Evolutionary conservation across 2,329 filamentous ascomycete species (phyloP), one percentile per base, ranked within the genome.

Genomic region (Tolypocladium nubicola): DNA sequence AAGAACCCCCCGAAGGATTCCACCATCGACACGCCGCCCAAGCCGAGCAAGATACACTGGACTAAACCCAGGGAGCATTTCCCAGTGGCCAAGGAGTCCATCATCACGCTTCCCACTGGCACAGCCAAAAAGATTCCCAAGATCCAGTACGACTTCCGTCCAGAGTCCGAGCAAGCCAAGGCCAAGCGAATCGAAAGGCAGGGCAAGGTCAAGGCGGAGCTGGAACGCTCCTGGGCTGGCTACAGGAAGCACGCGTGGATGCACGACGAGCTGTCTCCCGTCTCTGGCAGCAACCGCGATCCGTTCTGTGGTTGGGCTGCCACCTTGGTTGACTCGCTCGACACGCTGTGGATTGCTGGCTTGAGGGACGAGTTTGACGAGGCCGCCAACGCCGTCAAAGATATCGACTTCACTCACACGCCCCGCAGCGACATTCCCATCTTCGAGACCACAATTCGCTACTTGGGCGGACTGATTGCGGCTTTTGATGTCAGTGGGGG

Each of bases 271-370:
- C 73, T 97, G 19, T 80, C 75, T 50, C 94, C 94, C 2, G 76
- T 93, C 11, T 81, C 83, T 37, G 85, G 85, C 55, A 75, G 74
- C 16, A 83, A 77, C 61, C 82, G 83, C 21, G 88, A 97, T 67
- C 89, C 90, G 0, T 97, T 97, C 71, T 93, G 90, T 67, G 90
- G 88, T 54, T 96, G 91, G 91, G 89, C 89, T 21, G 91, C 91
- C 19, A 95, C 91, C 0, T 70, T 96, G 60, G 88, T 96, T 6
- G 91, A 96, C 74, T 77, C 83, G 1, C 74, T 93, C 55, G 90
- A 96, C 67, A 92, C 90, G 0, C 76, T 96, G 3, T 95, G 89
- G 88, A 92, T 96, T 63, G 91, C 93, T 81, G 89, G 83, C 33
- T 67, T 95, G 68, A 81, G 82, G 64, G 79, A 87, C 0, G 89